Evolutionary conservation across 768 basidiomycete genomes (phyloP).

Genomic region (Mycena galopus): DNA sequence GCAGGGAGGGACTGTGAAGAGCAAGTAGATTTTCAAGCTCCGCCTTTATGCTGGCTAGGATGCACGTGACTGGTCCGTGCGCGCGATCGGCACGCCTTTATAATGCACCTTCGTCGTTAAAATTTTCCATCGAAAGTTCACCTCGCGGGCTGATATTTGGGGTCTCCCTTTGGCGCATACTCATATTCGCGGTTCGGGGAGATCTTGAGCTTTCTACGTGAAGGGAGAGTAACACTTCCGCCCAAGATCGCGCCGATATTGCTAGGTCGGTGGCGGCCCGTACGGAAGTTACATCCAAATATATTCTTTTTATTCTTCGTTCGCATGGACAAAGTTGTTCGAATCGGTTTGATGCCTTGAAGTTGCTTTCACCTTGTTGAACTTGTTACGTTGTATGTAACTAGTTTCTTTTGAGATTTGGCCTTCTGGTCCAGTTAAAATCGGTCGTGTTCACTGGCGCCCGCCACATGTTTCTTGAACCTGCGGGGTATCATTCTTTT

Average conservation of each 20-base stretch:
- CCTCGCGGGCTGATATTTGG: constrained; percentile 83
- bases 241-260: constrained; percentile 75
- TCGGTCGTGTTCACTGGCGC: too few relatives aligned
- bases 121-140: constrained; percentile 72
- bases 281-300: constrained; percentile 70
- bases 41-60: constrained; percentile 37
- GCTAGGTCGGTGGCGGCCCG: constrained; percentile 71
- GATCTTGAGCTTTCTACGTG: constrained; percentile 67
- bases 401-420: too few relatives aligned
- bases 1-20: constrained; percentile 48
- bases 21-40: constrained; percentile 26
- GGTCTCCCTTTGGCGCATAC: constrained; percentile 54
- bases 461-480: too few relatives aligned
- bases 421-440: too few relatives aligned
- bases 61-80: constrained; percentile 64
- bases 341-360: background rate
- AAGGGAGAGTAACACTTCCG: constrained; percentile 74
- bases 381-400: too few relatives aligned
- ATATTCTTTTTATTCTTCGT: background rate
- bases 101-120: background rate
- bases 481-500: too few relatives aligned
- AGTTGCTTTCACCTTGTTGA: too few relatives aligned
- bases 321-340: background rate
- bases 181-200: constrained; percentile 43
- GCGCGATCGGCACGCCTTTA: constrained; percentile 44